Percentiles rank a stretch among this genome's conserved stretches.
Conservation (phyloP, 495 filamentous ascomycete species). For the Astrothelium subdiscretum region DNA sequence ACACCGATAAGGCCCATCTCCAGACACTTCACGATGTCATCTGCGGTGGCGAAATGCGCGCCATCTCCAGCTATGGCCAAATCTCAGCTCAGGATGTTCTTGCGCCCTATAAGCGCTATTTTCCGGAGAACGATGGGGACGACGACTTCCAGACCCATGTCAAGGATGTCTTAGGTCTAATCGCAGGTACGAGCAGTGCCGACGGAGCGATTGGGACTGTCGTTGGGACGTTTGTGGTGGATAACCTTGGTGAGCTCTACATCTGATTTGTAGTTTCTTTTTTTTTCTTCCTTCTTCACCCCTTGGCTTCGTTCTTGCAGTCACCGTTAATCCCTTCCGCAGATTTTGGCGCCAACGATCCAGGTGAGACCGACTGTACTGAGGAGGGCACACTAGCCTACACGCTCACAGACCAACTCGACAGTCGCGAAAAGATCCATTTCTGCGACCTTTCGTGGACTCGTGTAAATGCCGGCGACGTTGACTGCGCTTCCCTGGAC, state of each 20-base stretch:
- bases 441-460: conserved; percentile 2
- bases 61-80: conserved; percentile 4
- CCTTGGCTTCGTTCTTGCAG: conserved; percentile 4
- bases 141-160: conserved; percentile 5
- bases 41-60: conserved; percentile 1
- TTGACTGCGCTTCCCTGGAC: conserved; percentile 1
- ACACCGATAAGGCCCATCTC: conserved; percentile 2
- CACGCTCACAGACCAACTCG: conserved; percentile 1
- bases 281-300: no score
- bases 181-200: conserved; percentile 1
- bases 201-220: conserved; percentile 1
- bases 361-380: background rate
- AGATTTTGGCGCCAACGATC: conserved; percentile 1
- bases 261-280: background rate
- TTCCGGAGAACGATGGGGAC: conserved; percentile 1
- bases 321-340: background rate
- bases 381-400: conserved; percentile 1
- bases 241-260: conserved; percentile 5
- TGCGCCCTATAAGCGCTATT: conserved; percentile 4
- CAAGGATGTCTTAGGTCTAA: background rate
- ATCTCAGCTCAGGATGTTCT: conserved; percentile 1
- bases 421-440: background rate
- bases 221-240: conserved; percentile 2
- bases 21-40: conserved; percentile 1
- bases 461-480: background rate